Base-by-base conservation (phyloP, 208 protist species). In the Polymyxa betae region DNA sequence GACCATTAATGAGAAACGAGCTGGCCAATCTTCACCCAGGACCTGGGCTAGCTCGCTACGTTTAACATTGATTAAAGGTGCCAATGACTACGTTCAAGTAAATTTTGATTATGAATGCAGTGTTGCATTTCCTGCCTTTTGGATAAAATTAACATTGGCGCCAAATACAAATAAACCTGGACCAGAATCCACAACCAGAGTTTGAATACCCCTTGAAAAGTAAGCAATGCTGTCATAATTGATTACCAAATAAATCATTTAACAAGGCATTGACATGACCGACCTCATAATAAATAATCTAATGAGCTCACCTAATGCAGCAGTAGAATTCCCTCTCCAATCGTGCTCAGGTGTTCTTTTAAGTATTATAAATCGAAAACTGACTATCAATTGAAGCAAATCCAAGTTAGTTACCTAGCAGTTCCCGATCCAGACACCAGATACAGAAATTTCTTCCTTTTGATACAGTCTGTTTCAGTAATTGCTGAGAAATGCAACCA, bases 361-460 rank as follows among this genome's bases (percentile, higher is more conserved):
- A 35, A 5, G 72, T 82, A 20, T 45, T 82, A 35, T 82, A 60
- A 5, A 60, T 60, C 49, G 49, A 60, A 60, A 60, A 60, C 24
- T 60, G 49, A 24, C n/a, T 82, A 82, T n/a, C n/a, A n/a, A 82
- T 82, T 5, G 5, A n/a, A 82, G 35, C 72, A 29, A 16, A 29
- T 29, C 54, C 16, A 32, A 32, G 72, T 40, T 82, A 43, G 5
- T 82, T 40, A 82, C 72, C 72, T 35, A 40, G 72, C 16, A 16
- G 40, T 82, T 35, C 72, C 72, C 5, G 72, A 82, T 82, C 72
- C 72, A 35, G 16, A 35, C 12, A 82, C 40, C 5, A 82, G 72
- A 82, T 82, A 82, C 16, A 82, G 12, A 82, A 82, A 82, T n/a
- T 82, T 82, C 72, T 35, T 82, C 40, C 72, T 5, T 16, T 82